Evolutionary conservation across 2,329 filamentous ascomycete genomes (phyloP), one percentile per base, ranked within the genome.

Genomic region (Dothideomycetidae sp.): DNA sequence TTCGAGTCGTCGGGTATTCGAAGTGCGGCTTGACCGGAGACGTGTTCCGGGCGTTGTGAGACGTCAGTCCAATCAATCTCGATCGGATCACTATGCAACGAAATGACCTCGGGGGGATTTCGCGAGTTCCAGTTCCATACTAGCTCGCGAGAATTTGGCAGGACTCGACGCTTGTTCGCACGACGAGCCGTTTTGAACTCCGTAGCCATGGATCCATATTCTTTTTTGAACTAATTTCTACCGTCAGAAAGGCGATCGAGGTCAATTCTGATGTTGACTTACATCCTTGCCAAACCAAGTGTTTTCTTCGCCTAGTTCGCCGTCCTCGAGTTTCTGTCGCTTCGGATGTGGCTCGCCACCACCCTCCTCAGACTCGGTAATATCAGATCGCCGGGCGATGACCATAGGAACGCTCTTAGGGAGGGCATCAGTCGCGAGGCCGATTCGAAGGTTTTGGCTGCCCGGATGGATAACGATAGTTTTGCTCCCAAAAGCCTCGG

Each of bases 81-180:
- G 48, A 93, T 68, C 0, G 86, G 82, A 51, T 98, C 90, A 54
- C 96, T 98, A 60, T 96, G 90, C 52, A 90, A 81, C 4, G 81
- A 78, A 42, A 98, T 96, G 33, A 79, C 72, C 48, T 96, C 90
- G 5, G 84, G 78, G 21, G 81, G 75, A 1, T 77, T 81, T 33
- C 83, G 73, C 37, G 81, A 75, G 58, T 98, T 98, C 68, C 82
- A 96, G 53, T 93, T 96, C 46, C 86, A 75, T 1, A 94, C 88
- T 41, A 94, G 67, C 53, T 98, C 90, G 57, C 93, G 93, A 0
- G 86, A 94, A 55, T 96, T 96, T n/a, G 90, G 90, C 34, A 96
- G 63, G 11, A 94, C 86, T 55, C 93, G 81, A 53, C 84, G 78
- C 67, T 96, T 96, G 61, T 93, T 93, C 48, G 76, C 73, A 44